phyloP scores from a whole-genome alignment of 2,329 filamentous ascomycete species.

The Fusarium goolgardi region DNA sequence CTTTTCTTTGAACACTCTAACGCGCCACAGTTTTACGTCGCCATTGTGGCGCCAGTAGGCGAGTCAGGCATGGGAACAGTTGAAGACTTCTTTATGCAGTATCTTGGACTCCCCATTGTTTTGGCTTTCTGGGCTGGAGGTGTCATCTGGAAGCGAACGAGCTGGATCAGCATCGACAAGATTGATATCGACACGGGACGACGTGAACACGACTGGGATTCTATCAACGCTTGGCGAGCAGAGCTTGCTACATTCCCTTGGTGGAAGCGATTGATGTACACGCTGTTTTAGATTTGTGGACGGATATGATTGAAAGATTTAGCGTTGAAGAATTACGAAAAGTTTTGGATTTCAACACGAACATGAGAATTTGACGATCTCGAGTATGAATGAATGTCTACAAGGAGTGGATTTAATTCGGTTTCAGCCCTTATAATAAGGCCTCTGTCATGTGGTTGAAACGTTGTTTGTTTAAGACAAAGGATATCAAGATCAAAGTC shows the following conservation, averaged over 20 bases:
- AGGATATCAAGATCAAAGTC: too few species aligned
- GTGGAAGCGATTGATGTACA: conserved; percentile 55
- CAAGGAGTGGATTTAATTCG: too few species aligned
- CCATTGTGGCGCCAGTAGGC: conserved; percentile 57
- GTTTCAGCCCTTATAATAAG: neutral
- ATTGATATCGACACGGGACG: conserved; percentile 76
- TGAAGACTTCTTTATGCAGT: conserved; percentile 65
- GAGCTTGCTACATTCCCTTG: conserved; percentile 61
- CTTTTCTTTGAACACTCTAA: neutral
- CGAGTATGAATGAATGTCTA: neutral
- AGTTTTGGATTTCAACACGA: neutral
- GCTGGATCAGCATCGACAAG: conserved; percentile 67
- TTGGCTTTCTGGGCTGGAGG: conserved; percentile 66
- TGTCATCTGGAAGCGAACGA: conserved; percentile 72
- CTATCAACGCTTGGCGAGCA: conserved; percentile 64
- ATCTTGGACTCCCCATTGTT: conserved; percentile 65
- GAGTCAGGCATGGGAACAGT: conserved; percentile 52
- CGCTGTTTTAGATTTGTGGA: conserved; percentile 17
- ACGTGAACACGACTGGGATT: conserved; percentile 72
- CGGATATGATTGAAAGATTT: conserved; percentile 3
- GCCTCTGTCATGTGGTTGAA: too few species aligned
- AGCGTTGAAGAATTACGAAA: conserved; percentile 8
- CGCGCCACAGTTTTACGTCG: conserved; percentile 50
- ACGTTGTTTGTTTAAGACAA: too few species aligned
- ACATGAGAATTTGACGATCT: neutral